Evolutionary conservation across 345 rosid genomes (phyloP), one percentile per base, ranked within the genome.

Genomic region (Abelmoschus esculentus): DNA sequence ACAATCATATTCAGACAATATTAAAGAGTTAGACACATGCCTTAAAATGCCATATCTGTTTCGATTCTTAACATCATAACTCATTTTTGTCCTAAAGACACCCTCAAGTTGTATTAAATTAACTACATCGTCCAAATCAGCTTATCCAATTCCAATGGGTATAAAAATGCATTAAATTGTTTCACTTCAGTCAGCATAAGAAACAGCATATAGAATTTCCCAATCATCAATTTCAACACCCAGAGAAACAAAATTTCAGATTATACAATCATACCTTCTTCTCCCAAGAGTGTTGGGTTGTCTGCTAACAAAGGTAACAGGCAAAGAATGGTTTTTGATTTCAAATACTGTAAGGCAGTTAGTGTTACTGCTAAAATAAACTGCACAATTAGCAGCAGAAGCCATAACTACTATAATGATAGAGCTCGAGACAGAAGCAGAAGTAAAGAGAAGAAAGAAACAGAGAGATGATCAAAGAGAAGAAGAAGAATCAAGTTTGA

Each of bases 361-460:
- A 46, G 70, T 7, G 7, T 53, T 55, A 17, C 12, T 36, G 14
- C 26, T 29, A 1, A 44, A 69, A 60, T 72, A 67, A 44, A 76
- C 71, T 34, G 72, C 49, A 14, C 68, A 70, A 70, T 72, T 77
- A 31, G 83, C 77, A 49, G 78, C 77, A 26, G 83, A 80, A 17
- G 88, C 85, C 84, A 86, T 70, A 60, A 88, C 61, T 31, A 72
- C 74, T 28, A 7, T 28, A 28, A 34, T 12, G 3, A 6, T 31
- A 75, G 19, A 54, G 58, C 28, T 18, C 4, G 29, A 54, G 19
- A 28, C 34, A 13, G 15, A 34, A n/a, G 17, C 34, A 44, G 22
- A 26, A n/a, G 22, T 7, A 4, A 1, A 14, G 56, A 52, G 34
- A 11, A 56, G 15, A 26, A 18, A 56, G 61, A 26, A 10, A 4